Evolutionary conservation across 805 yeast genomes (phyloP).

Genomic region (Starmerella bombicola): DNA sequence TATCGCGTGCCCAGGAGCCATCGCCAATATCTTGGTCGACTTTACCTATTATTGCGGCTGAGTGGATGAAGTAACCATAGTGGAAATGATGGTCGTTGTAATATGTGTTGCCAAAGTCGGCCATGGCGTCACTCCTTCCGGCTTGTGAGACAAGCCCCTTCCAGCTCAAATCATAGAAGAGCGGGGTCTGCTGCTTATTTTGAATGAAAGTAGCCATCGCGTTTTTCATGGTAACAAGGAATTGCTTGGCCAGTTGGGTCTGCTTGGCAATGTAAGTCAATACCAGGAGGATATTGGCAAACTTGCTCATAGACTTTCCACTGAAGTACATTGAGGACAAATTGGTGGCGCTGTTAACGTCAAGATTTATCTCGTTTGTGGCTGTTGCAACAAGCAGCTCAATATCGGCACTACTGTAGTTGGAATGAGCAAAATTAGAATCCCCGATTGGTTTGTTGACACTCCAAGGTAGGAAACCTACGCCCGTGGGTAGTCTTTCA

Average conservation of each 20-base stretch:
- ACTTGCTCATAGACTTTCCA: slow-evolving; percentile 80
- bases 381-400: slow-evolving; percentile 38
- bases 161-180: slow-evolving; percentile 68
- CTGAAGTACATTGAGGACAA: slow-evolving; percentile 81
- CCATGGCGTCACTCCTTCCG: slow-evolving; percentile 31
- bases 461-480: slow-evolving; percentile 49
- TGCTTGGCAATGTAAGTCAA: slow-evolving; percentile 55
- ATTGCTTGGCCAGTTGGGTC: slow-evolving; percentile 35
- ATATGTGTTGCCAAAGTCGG: slow-evolving; percentile 66
- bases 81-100: slow-evolving; percentile 86
- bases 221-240: slow-evolving; percentile 46
- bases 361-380: slow-evolving; percentile 36
- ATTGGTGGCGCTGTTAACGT: slow-evolving; percentile 43
- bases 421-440: slow-evolving; percentile 32
- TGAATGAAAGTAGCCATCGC: slow-evolving; percentile 59
- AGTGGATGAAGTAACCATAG: slow-evolving; percentile 70
- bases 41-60: slow-evolving; percentile 67
- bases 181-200: slow-evolving; percentile 60
- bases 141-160: slow-evolving; percentile 28
- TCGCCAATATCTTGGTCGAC: slow-evolving; percentile 41
- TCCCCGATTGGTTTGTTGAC: slow-evolving; percentile 26
- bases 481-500: slow-evolving; percentile 33
- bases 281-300: slow-evolving; percentile 70
- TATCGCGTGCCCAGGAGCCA: slow-evolving; percentile 35
- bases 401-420: slow-evolving; percentile 31